phyloP scores from a whole-genome alignment of 257 asterid genomes.

The Scutellaria galericulata region DNA sequence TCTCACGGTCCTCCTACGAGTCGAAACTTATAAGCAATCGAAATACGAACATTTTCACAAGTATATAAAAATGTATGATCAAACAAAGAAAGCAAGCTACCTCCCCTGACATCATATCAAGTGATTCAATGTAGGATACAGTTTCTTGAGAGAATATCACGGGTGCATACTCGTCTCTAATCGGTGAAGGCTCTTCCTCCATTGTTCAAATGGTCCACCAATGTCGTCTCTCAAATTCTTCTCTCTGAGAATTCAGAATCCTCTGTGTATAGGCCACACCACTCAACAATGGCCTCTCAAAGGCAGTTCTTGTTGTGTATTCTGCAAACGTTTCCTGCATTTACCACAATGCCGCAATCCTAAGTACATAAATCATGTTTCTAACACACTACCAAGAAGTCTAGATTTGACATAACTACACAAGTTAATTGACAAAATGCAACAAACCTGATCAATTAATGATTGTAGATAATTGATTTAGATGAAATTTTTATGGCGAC shows the following conservation, averaged over 20 bases:
- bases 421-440: not conserved
- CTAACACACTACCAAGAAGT: not conserved
- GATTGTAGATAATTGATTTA: not conserved
- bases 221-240: constrained; percentile 70
- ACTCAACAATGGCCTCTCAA: constrained; percentile 91
- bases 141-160: constrained; percentile 95
- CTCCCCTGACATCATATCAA: constrained; percentile 99
- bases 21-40: constrained; percentile 16
- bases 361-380: not conserved
- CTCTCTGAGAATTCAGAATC: constrained; percentile 68
- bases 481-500: not conserved
- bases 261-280: constrained; percentile 97
- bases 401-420: not conserved
- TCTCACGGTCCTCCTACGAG: constrained; percentile 89
- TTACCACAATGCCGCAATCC: constrained; percentile 1
- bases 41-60: constrained; percentile 18
- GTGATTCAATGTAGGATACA: constrained; percentile 76
- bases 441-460: constrained; percentile 75
- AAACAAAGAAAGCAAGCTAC: constrained; percentile 37
- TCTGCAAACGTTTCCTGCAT: constrained; percentile 87
- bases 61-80: not conserved
- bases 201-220: constrained; percentile 91
- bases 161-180: constrained; percentile 86
- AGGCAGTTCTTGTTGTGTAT: constrained; percentile 87
- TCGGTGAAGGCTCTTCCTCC: constrained; percentile 84